A percentile compares a stretch with the other conserved stretches of the same genome.
Evolutionary conservation across 2,329 filamentous ascomycete species (phyloP).

Genomic region (Periconia digitata): DNA sequence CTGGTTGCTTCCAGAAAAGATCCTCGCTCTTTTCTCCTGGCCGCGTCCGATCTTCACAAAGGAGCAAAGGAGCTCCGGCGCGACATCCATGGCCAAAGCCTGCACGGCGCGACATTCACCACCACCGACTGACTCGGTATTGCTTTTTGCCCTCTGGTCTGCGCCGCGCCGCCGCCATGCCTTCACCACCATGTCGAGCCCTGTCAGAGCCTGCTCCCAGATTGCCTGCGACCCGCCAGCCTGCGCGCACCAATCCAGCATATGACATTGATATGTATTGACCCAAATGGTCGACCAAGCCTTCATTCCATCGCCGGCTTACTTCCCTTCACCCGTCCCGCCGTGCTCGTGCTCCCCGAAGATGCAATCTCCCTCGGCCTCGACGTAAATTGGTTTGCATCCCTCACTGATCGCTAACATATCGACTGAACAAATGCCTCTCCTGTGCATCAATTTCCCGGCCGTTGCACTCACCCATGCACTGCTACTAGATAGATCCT

Average conservation of each 20-base stretch:
- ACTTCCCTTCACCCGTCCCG: neutral
- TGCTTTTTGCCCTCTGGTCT: conserved; percentile 15
- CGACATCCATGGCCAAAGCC: conserved; percentile 20
- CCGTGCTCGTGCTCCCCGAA: neutral
- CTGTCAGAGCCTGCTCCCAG: conserved; percentile 14
- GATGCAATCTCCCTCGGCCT: neutral
- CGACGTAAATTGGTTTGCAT: neutral
- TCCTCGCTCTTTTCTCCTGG: conserved; percentile 18
- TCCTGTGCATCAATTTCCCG: neutral
- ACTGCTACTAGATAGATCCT: no score
- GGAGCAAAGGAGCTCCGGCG: conserved; percentile 18
- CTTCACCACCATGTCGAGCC: neutral
- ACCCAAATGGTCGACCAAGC: neutral
- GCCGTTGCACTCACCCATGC: neutral
- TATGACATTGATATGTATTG: no score
- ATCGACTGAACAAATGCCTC: neutral
- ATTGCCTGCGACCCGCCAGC: conserved; percentile 16
- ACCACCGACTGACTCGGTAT: conserved; percentile 9
- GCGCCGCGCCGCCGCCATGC: conserved; percentile 3
- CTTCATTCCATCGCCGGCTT: neutral
- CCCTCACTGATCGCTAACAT: neutral
- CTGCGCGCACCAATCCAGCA: no score
- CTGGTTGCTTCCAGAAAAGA: conserved; percentile 30
- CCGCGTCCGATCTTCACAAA: neutral
- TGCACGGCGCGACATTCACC: neutral